phyloP scores from a whole-genome alignment of 768 basidiomycete species.

The Tulasnella sp. region DNA sequence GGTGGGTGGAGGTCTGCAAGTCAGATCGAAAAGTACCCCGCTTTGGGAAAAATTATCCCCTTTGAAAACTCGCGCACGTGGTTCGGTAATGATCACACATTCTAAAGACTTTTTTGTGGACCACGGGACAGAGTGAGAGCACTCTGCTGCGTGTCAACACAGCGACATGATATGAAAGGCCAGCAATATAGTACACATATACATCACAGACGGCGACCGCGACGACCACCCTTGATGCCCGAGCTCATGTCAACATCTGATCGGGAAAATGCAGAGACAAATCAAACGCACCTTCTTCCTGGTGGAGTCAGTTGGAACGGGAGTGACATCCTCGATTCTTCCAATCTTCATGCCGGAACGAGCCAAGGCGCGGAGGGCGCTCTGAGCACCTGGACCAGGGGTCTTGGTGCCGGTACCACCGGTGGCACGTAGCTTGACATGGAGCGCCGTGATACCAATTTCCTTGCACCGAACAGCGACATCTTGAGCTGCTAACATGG shows the following conservation, averaged over 20 bases:
- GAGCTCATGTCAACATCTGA: constrained; percentile 17
- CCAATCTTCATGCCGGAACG: constrained; percentile 98
- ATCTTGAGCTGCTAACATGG: constrained; percentile 98
- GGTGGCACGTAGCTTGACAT: constrained; percentile 98
- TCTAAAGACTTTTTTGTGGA: constrained; percentile 20
- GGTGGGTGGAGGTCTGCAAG: background rate
- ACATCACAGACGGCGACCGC: constrained; percentile 81
- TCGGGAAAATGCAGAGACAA: background rate
- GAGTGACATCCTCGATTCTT: constrained; percentile 97
- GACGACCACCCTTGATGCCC: constrained; percentile 81
- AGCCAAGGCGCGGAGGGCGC: constrained; percentile 94
- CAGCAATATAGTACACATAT: constrained; percentile 1
- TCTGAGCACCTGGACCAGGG: constrained; percentile 97
- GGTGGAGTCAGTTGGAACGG: constrained; percentile 94
- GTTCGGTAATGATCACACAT: background rate
- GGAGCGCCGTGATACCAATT: constrained; percentile 96
- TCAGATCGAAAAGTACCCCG: constrained; percentile 4
- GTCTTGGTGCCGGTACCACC: constrained; percentile 98
- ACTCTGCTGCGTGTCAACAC: constrained; percentile 27
- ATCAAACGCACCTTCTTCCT: constrained; percentile 74
- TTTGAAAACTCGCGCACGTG: background rate
- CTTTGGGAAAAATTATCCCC: constrained; percentile 9
- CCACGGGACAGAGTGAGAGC: constrained; percentile 26
- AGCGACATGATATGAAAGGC: constrained; percentile 23
- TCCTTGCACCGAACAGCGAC: constrained; percentile 95